Conservation (phyloP, 164 flowering plant genomes). For the Euptelea pleiosperma region DNA sequence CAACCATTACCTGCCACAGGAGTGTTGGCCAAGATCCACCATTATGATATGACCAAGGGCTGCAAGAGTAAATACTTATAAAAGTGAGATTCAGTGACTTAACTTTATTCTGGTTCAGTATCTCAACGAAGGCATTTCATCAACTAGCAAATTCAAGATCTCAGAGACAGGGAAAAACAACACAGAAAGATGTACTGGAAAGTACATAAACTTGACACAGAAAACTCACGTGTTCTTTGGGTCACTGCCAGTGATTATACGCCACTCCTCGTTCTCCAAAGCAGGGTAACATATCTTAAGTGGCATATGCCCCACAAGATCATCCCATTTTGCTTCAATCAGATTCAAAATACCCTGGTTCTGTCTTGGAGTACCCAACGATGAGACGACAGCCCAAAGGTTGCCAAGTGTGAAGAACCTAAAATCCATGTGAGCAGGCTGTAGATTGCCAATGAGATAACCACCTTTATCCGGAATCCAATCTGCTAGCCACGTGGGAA, state of each 20-base stretch:
- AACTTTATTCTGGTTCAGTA: neutral
- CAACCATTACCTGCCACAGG: conserved; percentile 73
- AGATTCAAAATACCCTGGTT: conserved; percentile 64
- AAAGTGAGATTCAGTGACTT: neutral
- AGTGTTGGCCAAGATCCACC: conserved; percentile 97
- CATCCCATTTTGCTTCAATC: conserved; percentile 86
- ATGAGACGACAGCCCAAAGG: conserved; percentile 76
- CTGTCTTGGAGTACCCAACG: conserved; percentile 73
- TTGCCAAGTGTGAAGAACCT: conserved; percentile 87
- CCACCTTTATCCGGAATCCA: conserved; percentile 88
- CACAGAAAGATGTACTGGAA: neutral
- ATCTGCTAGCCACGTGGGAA: conserved; percentile 78
- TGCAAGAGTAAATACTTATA: conserved; percentile 32
- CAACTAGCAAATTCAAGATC: neutral
- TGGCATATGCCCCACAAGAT: conserved; percentile 77
- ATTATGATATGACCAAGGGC: conserved; percentile 95
- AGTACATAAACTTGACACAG: neutral
- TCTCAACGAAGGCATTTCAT: neutral
- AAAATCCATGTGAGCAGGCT: conserved; percentile 94
- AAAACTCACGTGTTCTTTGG: conserved; percentile 85
- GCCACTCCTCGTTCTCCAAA: conserved; percentile 77
- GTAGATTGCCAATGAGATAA: conserved; percentile 79
- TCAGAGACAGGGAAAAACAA: neutral
- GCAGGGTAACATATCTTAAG: conserved; percentile 84
- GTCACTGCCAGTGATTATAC: conserved; percentile 82